Conservation (phyloP, 169 alveolate species). For the Amoebophrya sp. region DNA sequence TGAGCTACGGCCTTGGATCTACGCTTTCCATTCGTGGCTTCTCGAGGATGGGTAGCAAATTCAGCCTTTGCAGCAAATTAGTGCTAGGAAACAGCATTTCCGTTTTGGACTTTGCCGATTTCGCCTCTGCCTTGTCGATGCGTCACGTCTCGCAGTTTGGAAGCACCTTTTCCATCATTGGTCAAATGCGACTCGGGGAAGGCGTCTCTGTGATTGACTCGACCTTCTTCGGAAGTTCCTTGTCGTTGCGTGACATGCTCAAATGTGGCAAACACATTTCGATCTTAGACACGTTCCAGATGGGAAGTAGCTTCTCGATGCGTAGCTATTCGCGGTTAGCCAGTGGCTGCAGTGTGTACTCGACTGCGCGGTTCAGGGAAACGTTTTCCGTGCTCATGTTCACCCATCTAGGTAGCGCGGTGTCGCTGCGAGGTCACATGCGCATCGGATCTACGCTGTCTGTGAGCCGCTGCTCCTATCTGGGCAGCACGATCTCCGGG, state of each 20-base stretch:
- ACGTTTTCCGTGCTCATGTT: not conserved
- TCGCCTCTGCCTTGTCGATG: slow-evolving; percentile 19
- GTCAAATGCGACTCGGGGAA: not conserved
- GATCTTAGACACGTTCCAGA: not conserved
- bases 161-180: not conserved
- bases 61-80: not conserved
- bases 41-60: not conserved
- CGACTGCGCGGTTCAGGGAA: not conserved
- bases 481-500: not conserved
- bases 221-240: not conserved
- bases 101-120: not conserved
- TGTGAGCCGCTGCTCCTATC: not conserved
- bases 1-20: not conserved
- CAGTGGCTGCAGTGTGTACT: not conserved
- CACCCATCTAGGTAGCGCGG: not conserved
- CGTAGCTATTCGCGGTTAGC: not conserved
- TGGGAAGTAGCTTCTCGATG: not conserved
- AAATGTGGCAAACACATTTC: not conserved
- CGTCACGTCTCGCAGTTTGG: not conserved
- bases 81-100: not conserved
- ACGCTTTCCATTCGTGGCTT: slow-evolving; percentile 6
- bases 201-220: not conserved
- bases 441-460: slow-evolving; percentile 27
- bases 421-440: slow-evolving; percentile 11
- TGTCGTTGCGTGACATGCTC: not conserved